Evolutionary conservation across 352 stramenopile genomes (phyloP).

Genomic region (Bremia lactucae): DNA sequence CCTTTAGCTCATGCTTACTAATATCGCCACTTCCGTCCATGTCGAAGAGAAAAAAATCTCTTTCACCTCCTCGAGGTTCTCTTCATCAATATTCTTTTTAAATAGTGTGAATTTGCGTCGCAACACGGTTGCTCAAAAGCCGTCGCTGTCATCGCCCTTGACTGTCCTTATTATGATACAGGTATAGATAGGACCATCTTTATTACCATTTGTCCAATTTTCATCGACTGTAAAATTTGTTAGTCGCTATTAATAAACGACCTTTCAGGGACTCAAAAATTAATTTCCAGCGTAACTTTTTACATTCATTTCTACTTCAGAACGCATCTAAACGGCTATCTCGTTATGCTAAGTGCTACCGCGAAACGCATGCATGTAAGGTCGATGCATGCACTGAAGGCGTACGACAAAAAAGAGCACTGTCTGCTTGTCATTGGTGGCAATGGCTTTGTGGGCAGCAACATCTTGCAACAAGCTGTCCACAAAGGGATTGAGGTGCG

Average conservation of each 20-base stretch:
- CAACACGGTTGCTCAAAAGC: conserved; percentile 45
- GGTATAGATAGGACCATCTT: too few relatives aligned
- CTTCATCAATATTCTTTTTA: conserved; percentile 86
- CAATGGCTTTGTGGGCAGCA: conserved; percentile 86
- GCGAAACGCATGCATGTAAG: conserved; percentile 17
- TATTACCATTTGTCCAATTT: conserved; percentile 18
- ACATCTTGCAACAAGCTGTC: conserved; percentile 81
- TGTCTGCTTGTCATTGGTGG: conserved; percentile 78
- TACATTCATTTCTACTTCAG: too few relatives aligned
- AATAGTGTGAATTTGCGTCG: conserved; percentile 44
- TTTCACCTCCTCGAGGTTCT: conserved; percentile 89
- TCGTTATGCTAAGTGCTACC: conserved; percentile 9
- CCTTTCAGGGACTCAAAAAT: too few relatives aligned
- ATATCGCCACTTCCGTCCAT: conserved; percentile 86
- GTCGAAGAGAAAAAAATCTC: conserved; percentile 92
- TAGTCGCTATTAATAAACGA: too few relatives aligned
- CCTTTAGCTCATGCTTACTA: conserved; percentile 90
- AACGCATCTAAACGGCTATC: too few relatives aligned
- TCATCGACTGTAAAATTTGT: too few relatives aligned
- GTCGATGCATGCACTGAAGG: conserved; percentile 23
- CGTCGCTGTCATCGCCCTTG: conserved; percentile 45
- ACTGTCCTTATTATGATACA: too few relatives aligned
- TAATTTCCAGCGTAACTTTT: too few relatives aligned
- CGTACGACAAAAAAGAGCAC: conserved; percentile 65
- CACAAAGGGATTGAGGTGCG: conserved; percentile 82